phyloP scores from a whole-genome alignment of 2,329 filamentous ascomycete genomes.

The Stemphylium beticola region DNA sequence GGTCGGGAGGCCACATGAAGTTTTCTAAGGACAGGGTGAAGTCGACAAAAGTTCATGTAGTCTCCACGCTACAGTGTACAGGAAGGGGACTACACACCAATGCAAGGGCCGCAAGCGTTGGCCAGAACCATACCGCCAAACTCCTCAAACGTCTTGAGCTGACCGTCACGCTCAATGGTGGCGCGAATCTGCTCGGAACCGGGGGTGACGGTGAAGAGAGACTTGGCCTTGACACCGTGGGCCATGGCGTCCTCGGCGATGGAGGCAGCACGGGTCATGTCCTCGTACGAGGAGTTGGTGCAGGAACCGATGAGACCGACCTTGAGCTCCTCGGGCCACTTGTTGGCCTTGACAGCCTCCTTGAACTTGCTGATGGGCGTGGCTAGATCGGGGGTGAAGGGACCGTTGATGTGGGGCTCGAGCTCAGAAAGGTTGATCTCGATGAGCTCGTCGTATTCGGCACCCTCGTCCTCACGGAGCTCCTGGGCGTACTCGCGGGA shows the following conservation, averaged over 20 bases:
- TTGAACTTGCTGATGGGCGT: conserved; percentile 98
- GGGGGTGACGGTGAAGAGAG: conserved; percentile 92
- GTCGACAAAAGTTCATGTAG: not conserved
- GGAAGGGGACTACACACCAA: no score
- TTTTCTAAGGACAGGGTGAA: not conserved
- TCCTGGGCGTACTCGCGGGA: conserved; percentile 83
- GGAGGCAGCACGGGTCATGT: conserved; percentile 91
- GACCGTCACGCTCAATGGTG: conserved; percentile 85
- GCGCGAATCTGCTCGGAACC: conserved; percentile 95
- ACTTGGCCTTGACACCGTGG: conserved; percentile 92
- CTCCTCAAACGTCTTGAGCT: conserved; percentile 93
- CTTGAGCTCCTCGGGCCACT: conserved; percentile 96
- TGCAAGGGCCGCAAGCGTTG: conserved; percentile 77
- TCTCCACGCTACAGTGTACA: not conserved
- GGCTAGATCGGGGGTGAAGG: conserved; percentile 97
- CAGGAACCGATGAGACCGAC: conserved; percentile 97
- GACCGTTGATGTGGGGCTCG: conserved; percentile 98
- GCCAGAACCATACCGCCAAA: conserved; percentile 94
- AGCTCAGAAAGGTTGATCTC: conserved; percentile 95
- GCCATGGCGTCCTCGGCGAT: conserved; percentile 90
- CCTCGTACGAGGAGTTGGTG: conserved; percentile 89
- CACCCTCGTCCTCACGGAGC: conserved; percentile 81
- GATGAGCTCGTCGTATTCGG: conserved; percentile 93
- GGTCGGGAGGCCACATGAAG: no score
- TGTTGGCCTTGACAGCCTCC: conserved; percentile 90